These are phyloP conservation scores for Magnaporthiopsis poae DNA, from an alignment of 2,329 filamentous ascomycete genomes.

Conservation along the genomic window DNA sequence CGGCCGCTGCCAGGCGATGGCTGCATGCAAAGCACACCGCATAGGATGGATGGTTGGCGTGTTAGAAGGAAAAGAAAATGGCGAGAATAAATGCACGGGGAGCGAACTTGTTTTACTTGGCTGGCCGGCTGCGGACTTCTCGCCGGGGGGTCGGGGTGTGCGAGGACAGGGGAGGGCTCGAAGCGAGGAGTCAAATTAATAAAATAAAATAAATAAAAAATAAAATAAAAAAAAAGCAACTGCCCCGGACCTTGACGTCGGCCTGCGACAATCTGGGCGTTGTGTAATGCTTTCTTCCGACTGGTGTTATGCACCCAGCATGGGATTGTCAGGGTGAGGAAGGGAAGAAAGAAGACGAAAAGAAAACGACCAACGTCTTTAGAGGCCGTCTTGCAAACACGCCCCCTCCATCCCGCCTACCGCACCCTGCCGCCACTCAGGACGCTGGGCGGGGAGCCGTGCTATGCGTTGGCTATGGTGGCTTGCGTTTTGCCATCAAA, in stretches of 20 bases:
- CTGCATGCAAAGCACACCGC: not conserved
- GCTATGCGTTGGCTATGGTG: too few species aligned
- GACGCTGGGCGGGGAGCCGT: too few species aligned
- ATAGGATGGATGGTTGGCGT: not conserved
- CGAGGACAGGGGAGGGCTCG: not conserved
- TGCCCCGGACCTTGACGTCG: not conserved
- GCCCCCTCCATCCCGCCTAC: too few species aligned
- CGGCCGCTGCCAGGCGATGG: not conserved
- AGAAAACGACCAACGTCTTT: not conserved
- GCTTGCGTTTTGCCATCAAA: too few species aligned
- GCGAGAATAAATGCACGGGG: not conserved
- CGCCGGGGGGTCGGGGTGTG: too few species aligned
- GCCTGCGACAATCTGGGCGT: not conserved
- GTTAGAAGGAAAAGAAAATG: too few species aligned
- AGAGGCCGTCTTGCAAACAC: not conserved
- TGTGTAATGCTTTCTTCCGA: not conserved
- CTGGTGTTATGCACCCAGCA: not conserved
- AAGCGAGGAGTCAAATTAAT: not conserved
- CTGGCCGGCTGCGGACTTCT: not conserved
- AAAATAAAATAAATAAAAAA: not conserved
- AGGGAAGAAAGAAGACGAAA: not conserved
- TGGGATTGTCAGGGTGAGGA: not conserved
- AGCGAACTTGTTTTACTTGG: not conserved
- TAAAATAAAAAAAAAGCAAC: not conserved
- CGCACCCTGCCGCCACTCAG: too few species aligned